Percentiles rank a stretch among this genome's conserved stretches.
Conservation (phyloP, 2,329 filamentous ascomycete species). For the Xylaria sp. region DNA sequence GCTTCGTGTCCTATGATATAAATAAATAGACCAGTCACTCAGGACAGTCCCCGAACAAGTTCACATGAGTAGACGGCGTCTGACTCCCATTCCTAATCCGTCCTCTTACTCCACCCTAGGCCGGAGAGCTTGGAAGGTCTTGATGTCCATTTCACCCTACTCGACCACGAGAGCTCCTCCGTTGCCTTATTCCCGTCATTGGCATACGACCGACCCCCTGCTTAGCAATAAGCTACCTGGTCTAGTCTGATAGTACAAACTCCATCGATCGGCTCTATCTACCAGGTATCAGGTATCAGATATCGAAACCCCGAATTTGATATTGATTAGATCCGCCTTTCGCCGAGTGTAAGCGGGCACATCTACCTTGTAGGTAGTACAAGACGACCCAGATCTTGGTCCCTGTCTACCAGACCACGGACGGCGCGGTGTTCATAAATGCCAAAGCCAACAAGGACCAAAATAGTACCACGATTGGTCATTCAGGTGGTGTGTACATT, state of each 20-base stretch:
- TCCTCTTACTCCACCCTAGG: neutral
- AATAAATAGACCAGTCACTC: neutral
- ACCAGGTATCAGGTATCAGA: no score
- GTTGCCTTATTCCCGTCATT: neutral
- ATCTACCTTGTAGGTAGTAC: neutral
- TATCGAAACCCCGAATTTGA: neutral
- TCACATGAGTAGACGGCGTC: neutral
- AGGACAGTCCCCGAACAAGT: neutral
- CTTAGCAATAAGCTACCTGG: neutral
- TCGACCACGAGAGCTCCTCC: neutral
- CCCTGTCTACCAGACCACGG: neutral
- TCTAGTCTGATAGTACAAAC: neutral
- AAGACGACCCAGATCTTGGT: neutral
- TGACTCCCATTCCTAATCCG: neutral
- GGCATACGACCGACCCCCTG: neutral
- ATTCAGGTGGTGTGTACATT: no score
- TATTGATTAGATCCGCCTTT: neutral
- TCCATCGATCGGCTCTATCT: neutral
- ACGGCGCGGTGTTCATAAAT: no score
- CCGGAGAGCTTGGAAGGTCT: neutral
- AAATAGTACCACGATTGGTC: no score
- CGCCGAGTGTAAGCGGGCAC: neutral
- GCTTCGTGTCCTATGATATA: neutral
- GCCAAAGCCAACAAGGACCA: no score
- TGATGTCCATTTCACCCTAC: no score